These are phyloP conservation scores for Russula abietina DNA, from an alignment of 768 basidiomycete genomes.

Conservation along the genomic window DNA sequence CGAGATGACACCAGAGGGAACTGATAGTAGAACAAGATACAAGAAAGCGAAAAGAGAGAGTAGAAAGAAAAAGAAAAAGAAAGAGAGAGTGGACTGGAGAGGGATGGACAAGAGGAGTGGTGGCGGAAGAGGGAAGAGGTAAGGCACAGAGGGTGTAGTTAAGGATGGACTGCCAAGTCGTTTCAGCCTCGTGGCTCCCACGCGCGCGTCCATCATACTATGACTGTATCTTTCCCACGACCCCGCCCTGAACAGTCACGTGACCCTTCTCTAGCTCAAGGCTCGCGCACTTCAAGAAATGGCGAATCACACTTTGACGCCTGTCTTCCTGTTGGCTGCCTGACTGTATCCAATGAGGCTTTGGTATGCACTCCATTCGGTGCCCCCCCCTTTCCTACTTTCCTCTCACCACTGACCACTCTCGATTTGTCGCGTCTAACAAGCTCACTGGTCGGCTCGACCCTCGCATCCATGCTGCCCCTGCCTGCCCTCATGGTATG, in stretches of 20 bases:
- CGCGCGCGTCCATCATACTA: background rate
- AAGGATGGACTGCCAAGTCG: background rate
- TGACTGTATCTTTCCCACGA: slow-evolving; percentile 13
- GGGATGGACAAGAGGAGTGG: background rate
- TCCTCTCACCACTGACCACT: background rate
- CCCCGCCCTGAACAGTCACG: background rate
- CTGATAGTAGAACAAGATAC: background rate
- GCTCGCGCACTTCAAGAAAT: too few relatives aligned
- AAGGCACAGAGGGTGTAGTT: slow-evolving; percentile 3
- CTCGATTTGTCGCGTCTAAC: too few relatives aligned
- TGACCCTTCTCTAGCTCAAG: background rate
- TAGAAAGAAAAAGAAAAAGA: background rate
- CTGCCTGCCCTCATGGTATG: slow-evolving; percentile 41
- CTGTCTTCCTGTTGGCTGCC: slow-evolving; percentile 51
- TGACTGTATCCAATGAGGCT: slow-evolving; percentile 52
- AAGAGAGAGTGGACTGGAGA: background rate
- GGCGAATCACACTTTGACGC: slow-evolving; percentile 73
- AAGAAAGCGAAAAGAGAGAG: background rate
- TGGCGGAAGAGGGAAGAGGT: too few relatives aligned
- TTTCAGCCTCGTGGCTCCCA: slow-evolving; percentile 18
- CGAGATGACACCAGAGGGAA: background rate
- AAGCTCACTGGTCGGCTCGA: too few relatives aligned
- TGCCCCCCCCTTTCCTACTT: background rate
- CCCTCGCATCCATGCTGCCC: slow-evolving; percentile 53
- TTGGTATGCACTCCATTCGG: background rate